Percentiles rank a stretch among this genome's conserved stretches.
These are phyloP conservation scores for Hanseniaspora vineae DNA, from an alignment of 805 yeast genomes.

Conservation along the genomic window DNA sequence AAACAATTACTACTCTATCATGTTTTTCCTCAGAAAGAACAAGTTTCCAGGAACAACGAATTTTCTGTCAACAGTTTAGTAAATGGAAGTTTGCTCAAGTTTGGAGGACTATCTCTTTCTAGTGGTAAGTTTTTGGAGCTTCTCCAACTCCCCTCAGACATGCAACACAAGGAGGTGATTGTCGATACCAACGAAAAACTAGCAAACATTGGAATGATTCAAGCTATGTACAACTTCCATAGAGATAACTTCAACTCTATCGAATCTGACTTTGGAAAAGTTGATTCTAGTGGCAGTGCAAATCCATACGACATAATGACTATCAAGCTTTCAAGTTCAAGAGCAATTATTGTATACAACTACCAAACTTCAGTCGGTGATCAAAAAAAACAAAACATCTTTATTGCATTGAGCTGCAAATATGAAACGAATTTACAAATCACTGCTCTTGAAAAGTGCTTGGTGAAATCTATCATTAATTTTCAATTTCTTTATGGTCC, in stretches of 20 bases:
- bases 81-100: not conserved
- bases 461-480: not conserved
- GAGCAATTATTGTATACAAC: constrained; percentile 11
- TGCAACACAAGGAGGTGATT: not conserved
- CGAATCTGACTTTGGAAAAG: not conserved
- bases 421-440: not conserved
- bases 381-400: constrained; percentile 6
- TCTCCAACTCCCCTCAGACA: not conserved
- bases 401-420: not conserved
- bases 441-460: not conserved
- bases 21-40: constrained; percentile 10
- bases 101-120: not conserved
- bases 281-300: not conserved
- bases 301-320: not conserved
- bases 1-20: constrained; percentile 26
- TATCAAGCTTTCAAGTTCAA: not conserved
- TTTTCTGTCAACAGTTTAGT: not conserved
- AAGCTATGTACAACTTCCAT: constrained; percentile 25
- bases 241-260: not conserved
- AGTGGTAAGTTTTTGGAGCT: not conserved
- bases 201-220: constrained; percentile 29
- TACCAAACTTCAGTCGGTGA: constrained; percentile 5
- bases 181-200: constrained; percentile 23
- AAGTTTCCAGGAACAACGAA: not conserved
- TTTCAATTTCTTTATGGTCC: constrained; percentile 12